Percentiles rank a stretch among this genome's conserved stretches.
These are phyloP conservation scores for Eucommia ulmoides DNA, from an alignment of 257 asterid species.

Conservation along the genomic window DNA sequence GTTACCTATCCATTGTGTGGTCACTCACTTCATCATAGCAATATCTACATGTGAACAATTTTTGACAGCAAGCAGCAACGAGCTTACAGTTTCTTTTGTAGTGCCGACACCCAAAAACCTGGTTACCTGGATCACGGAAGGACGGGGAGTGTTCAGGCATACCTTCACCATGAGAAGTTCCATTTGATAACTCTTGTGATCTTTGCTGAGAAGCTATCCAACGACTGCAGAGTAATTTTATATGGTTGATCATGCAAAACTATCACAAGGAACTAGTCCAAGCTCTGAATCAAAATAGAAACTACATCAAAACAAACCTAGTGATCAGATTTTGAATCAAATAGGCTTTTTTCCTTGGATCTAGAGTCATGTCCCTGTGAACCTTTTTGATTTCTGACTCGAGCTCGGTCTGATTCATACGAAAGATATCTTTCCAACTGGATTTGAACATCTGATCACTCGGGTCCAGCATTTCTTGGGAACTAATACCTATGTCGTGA, in stretches of 20 bases:
- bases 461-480: slow-evolving; percentile 20
- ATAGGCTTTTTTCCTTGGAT: slow-evolving; percentile 38
- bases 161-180: slow-evolving; percentile 18
- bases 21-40: slow-evolving; percentile 76
- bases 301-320: slow-evolving; percentile 16
- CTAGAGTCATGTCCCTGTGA: slow-evolving; percentile 27
- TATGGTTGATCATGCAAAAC: background rate
- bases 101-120: slow-evolving; percentile 62
- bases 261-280: background rate
- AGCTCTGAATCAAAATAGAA: background rate
- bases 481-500: slow-evolving; percentile 23
- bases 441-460: slow-evolving; percentile 34
- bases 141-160: slow-evolving; percentile 31
- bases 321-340: slow-evolving; percentile 40
- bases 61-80: slow-evolving; percentile 66
- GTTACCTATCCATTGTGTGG: slow-evolving; percentile 76
- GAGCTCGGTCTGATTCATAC: slow-evolving; percentile 43
- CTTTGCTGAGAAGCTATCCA: slow-evolving; percentile 50
- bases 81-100: slow-evolving; percentile 78
- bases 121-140: slow-evolving; percentile 32
- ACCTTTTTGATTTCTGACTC: slow-evolving; percentile 43
- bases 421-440: slow-evolving; percentile 41
- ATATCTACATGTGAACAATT: slow-evolving; percentile 68
- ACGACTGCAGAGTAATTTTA: slow-evolving; percentile 14
- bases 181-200: slow-evolving; percentile 25